Percentiles rank a stretch among this genome's conserved stretches.
phyloP scores from a whole-genome alignment of 148 eudicot genomes.

The Diospyros kaki region DNA sequence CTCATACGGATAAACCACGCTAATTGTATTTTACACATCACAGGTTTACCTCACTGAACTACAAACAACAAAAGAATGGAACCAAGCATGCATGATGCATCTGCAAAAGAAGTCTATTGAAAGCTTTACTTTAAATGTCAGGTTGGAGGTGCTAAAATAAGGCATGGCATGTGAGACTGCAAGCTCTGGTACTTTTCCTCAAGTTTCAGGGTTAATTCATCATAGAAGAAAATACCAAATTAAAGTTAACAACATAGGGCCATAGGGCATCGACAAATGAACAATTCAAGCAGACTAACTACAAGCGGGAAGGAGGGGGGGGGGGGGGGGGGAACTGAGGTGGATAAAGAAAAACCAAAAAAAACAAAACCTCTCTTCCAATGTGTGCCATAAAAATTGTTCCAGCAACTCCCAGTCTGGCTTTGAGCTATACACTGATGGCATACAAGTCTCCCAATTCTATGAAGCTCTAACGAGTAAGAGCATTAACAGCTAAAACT shows the following conservation, averaged over 20 bases:
- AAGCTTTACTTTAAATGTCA: too few relatives aligned
- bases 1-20: too few relatives aligned
- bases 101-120: too few relatives aligned
- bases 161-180: too few relatives aligned
- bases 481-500: slow-evolving; percentile 1
- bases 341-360: not conserved
- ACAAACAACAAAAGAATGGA: too few relatives aligned
- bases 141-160: too few relatives aligned
- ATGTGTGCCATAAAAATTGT: not conserved
- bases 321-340: not conserved
- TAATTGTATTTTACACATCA: too few relatives aligned
- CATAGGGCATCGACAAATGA: not conserved
- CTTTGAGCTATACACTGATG: not conserved
- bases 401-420: not conserved
- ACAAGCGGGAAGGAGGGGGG: not conserved
- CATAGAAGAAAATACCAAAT: not conserved
- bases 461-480: not conserved
- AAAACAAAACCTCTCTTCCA: not conserved
- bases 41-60: too few relatives aligned
- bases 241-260: not conserved
- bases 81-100: too few relatives aligned
- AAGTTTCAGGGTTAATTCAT: not conserved
- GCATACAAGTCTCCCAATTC: not conserved
- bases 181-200: not conserved
- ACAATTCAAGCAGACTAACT: too few relatives aligned